phyloP scores from a whole-genome alignment of 352 stramenopile genomes.

The Phytophthora agathidicida region DNA sequence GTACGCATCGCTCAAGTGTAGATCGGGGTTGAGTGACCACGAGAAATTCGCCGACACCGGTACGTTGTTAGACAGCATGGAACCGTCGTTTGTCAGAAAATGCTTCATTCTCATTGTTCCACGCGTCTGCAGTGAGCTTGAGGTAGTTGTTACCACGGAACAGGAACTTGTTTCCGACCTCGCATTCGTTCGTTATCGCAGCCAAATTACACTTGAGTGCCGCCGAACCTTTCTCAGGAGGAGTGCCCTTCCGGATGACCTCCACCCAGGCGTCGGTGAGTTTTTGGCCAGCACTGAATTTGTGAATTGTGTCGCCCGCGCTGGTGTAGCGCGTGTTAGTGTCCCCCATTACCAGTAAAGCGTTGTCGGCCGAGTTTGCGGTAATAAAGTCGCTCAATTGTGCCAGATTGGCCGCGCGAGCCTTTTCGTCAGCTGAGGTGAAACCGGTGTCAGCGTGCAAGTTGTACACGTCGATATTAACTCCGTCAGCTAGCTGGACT shows the following conservation, averaged over 20 bases:
- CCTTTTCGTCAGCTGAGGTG: conserved; percentile 30
- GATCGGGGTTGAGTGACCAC: conserved; percentile 30
- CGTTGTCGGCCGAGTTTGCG: background rate
- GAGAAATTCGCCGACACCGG: conserved; percentile 37
- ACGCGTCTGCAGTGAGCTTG: conserved; percentile 32
- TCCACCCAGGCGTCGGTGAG: conserved; percentile 45
- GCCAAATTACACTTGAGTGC: conserved; percentile 34
- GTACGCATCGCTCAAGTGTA: conserved; percentile 33
- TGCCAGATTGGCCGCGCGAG: conserved; percentile 36
- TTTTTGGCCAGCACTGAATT: conserved; percentile 17
- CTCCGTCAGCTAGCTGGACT: conserved; percentile 42
- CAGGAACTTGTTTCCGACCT: conserved; percentile 25
- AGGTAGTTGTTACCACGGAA: conserved; percentile 44
- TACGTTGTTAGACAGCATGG: conserved; percentile 6
- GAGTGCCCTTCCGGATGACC: conserved; percentile 28
- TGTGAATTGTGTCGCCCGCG: background rate
- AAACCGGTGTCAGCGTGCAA: conserved; percentile 45
- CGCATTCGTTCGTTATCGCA: conserved; percentile 40
- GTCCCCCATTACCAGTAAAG: background rate
- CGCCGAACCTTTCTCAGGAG: conserved; percentile 20
- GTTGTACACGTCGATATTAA: conserved; percentile 50
- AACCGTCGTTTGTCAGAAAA: conserved; percentile 31
- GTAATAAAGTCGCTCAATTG: conserved; percentile 36
- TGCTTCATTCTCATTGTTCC: conserved; percentile 35
- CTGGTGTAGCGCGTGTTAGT: background rate